Evolutionary conservation across 495 filamentous ascomycete species (phyloP).

Genomic region (Aspergillus biplanus): DNA sequence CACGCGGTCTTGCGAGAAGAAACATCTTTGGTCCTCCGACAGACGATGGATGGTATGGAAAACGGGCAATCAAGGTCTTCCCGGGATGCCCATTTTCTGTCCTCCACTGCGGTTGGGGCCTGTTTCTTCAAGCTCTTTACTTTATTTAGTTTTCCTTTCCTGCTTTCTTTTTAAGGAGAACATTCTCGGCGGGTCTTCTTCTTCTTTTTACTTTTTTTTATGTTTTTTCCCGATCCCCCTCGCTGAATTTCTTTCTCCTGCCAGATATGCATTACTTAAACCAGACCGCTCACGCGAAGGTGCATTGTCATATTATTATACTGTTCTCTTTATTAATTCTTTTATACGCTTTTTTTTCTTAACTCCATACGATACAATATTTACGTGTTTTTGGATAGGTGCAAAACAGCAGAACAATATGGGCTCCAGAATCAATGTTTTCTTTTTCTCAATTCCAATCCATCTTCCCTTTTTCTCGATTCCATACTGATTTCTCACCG

Average conservation of each 20-base stretch:
- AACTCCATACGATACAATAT: background rate
- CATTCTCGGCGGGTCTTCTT: background rate
- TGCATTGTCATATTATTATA: constrained; percentile 1
- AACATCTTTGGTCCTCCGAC: constrained; percentile 1
- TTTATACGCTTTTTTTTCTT: background rate
- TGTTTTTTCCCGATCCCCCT: background rate
- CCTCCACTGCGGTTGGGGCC: background rate
- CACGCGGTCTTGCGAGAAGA: constrained; percentile 18
- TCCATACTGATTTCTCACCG: constrained; percentile 25
- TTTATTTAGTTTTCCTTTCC: background rate
- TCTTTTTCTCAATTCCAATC: constrained; percentile 10
- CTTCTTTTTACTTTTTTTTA: background rate
- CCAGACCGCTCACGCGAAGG: constrained; percentile 19
- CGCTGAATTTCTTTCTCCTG: background rate
- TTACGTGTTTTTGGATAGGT: background rate
- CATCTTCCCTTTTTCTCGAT: constrained; percentile 24
- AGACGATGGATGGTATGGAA: constrained; percentile 3
- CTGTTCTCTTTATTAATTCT: background rate
- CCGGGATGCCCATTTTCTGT: background rate
- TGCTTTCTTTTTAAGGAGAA: background rate
- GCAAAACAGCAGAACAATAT: constrained; percentile 6
- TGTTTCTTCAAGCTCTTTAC: background rate
- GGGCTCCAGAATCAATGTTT: constrained; percentile 12
- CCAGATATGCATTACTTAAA: constrained; percentile 16
- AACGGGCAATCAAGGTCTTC: background rate